Evolutionary conservation across 345 rosid species (phyloP).

Genomic region (Gossypium thurberi): DNA sequence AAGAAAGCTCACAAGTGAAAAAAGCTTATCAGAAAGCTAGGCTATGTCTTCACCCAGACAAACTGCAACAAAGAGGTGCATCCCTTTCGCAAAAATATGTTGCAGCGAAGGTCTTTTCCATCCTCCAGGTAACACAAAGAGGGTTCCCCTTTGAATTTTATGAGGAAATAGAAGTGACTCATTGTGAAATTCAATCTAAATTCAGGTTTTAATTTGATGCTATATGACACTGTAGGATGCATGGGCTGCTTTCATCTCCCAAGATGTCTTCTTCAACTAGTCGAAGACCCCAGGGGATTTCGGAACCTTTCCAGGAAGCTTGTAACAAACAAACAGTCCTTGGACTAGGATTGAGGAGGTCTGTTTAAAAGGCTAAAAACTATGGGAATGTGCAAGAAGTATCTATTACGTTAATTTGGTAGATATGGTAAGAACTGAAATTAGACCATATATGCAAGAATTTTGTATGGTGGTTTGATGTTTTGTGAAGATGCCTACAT

Average conservation of each 20-base stretch:
- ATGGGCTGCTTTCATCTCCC: conserved; percentile 15
- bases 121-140: conserved; percentile 58
- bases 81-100: conserved; percentile 56
- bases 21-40: conserved; percentile 92
- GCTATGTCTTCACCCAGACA: conserved; percentile 91
- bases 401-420: not conserved
- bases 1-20: conserved; percentile 69
- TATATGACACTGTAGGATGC: conserved; percentile 22
- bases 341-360: not conserved
- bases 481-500: not conserved
- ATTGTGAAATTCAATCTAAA: not conserved
- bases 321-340: not conserved
- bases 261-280: conserved; percentile 18
- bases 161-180: not conserved
- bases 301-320: conserved; percentile 1
- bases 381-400: not conserved
- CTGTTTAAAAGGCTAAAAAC: not conserved
- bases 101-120: conserved; percentile 64
- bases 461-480: not conserved
- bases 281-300: not conserved
- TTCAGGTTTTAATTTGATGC: conserved; percentile 4
- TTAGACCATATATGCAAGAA: conserved; percentile 1
- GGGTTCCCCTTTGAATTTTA: not conserved
- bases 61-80: conserved; percentile 81
- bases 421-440: conserved; percentile 6